Conservation (phyloP, 371 early-diverging fungal species). For the Zychaea mexicana region DNA sequence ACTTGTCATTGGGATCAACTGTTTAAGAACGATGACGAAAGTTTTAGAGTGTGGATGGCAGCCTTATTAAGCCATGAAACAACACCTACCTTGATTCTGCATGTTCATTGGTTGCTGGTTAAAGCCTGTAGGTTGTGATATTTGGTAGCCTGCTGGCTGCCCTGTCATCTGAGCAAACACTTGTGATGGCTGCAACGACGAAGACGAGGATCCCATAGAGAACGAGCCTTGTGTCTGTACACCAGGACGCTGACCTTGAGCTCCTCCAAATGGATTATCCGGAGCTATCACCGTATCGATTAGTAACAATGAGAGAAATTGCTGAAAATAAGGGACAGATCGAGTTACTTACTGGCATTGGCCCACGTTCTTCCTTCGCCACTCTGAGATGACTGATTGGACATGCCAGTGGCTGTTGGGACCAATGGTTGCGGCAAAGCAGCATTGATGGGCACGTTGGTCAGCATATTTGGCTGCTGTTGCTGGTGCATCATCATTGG, state of each 20-base stretch:
- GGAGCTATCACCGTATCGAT: too few relatives aligned
- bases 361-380: slow-evolving; percentile 31
- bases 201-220: not conserved
- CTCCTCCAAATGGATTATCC: slow-evolving; percentile 47
- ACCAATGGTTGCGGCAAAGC: slow-evolving; percentile 31
- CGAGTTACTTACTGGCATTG: slow-evolving; percentile 41
- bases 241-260: slow-evolving; percentile 22
- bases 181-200: slow-evolving; percentile 20
- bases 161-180: slow-evolving; percentile 30
- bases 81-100: slow-evolving; percentile 14
- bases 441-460: slow-evolving; percentile 22
- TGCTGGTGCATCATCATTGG: not conserved
- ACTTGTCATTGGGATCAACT: slow-evolving; percentile 39
- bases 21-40: not conserved
- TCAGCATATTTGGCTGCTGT: not conserved
- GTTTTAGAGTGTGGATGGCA: too few relatives aligned
- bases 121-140: slow-evolving; percentile 15
- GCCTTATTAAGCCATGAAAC: not conserved
- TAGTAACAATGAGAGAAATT: too few relatives aligned
- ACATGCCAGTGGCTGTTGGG: slow-evolving; percentile 26
- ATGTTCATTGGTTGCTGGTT: not conserved
- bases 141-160: slow-evolving; percentile 1
- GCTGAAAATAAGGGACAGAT: too few relatives aligned
- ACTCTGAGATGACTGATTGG: slow-evolving; percentile 21
- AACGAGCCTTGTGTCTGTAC: slow-evolving; percentile 23